Conservation (phyloP, 75 land plant species). For the Gnetum montanum region DNA sequence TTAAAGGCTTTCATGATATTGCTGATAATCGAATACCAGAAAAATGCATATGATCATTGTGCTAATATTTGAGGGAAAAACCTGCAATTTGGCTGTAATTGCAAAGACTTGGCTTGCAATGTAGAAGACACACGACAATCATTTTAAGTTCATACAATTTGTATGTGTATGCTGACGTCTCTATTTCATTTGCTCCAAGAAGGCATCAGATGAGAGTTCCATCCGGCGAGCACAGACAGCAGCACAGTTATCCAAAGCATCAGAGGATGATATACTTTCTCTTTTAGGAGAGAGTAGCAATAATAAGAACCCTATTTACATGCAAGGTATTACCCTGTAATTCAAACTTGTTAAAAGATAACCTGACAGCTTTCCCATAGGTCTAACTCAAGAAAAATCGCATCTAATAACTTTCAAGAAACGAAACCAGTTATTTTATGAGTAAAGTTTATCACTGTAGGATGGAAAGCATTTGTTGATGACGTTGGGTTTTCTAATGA, state of each 20-base stretch:
- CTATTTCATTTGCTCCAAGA: slow-evolving; percentile 9
- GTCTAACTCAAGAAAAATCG: not conserved
- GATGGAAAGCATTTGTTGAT: no score
- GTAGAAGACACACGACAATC: no score
- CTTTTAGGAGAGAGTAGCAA: slow-evolving; percentile 57
- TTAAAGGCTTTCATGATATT: not conserved
- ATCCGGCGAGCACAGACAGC: slow-evolving; percentile 63
- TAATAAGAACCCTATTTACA: slow-evolving; percentile 65
- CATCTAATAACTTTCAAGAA: not conserved
- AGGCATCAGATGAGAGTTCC: slow-evolving; percentile 82
- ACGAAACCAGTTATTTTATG: not conserved
- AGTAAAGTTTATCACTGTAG: no score
- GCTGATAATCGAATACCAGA: not conserved
- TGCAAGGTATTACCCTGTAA: slow-evolving; percentile 52
- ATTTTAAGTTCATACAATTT: not conserved
- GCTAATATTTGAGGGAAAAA: not conserved
- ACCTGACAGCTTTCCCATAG: not conserved
- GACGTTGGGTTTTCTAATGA: no score
- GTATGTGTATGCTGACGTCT: not conserved
- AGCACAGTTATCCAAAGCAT: slow-evolving; percentile 29
- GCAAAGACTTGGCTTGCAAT: no score
- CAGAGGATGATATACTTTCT: slow-evolving; percentile 46
- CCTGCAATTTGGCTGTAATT: not conserved
- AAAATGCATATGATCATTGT: not conserved
- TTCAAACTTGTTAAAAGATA: not conserved